Evolutionary conservation across 345 rosid species (phyloP).

Genomic region (Citrus glauca): DNA sequence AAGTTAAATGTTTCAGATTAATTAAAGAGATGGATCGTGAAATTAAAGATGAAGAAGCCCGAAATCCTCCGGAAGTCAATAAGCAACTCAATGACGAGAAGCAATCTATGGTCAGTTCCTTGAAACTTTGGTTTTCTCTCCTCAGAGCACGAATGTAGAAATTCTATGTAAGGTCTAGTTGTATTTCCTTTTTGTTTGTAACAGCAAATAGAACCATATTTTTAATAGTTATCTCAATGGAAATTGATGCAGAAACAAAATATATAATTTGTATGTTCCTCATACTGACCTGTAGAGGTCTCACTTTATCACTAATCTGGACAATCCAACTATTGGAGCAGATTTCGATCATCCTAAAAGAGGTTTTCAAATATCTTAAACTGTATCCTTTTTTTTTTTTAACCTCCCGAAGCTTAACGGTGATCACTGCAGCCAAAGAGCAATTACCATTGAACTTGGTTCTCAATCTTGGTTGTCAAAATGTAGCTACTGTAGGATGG

Average conservation of each 20-base stretch:
- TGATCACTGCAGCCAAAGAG: neutral
- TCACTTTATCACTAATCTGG: neutral
- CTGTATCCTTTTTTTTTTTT: neutral
- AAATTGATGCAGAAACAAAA: neutral
- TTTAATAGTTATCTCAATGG: neutral
- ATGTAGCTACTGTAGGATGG: neutral
- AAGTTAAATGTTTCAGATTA: constrained; percentile 46
- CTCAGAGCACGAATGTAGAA: neutral
- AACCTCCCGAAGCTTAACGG: neutral
- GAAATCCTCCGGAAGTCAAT: constrained; percentile 73
- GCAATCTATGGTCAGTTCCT: constrained; percentile 81
- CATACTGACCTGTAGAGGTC: neutral
- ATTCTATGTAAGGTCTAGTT: neutral
- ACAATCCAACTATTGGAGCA: neutral
- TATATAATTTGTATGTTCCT: neutral
- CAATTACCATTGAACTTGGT: neutral
- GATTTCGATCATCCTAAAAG: neutral
- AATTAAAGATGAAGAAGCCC: constrained; percentile 76
- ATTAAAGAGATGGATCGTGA: constrained; percentile 91
- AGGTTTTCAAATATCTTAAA: neutral
- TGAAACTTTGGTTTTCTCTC: neutral
- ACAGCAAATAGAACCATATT: neutral
- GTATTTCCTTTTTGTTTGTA: neutral
- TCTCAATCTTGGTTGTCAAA: neutral
- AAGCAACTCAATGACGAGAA: constrained; percentile 93